These are phyloP conservation scores for Monosporascus ibericus DNA, from an alignment of 2,329 filamentous ascomycete species.

Conservation along the genomic window DNA sequence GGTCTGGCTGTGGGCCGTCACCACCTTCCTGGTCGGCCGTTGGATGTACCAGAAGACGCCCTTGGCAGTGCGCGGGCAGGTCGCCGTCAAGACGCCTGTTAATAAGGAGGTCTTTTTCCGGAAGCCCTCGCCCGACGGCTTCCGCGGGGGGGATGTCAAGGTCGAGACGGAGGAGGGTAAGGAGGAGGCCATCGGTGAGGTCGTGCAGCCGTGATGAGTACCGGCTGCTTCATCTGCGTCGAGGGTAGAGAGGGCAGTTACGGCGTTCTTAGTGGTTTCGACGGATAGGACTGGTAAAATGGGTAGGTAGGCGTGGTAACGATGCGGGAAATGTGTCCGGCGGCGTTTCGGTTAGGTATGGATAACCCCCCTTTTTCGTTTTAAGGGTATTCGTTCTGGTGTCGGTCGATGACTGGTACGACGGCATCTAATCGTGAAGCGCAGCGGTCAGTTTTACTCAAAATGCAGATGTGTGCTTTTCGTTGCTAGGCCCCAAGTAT, in stretches of 20 bases:
- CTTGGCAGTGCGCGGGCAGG: slow-evolving; percentile 8
- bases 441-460: no score
- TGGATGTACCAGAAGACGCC: slow-evolving; percentile 35
- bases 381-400: not conserved
- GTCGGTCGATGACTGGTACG: not conserved
- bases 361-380: not conserved
- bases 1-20: slow-evolving; percentile 62
- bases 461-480: no score
- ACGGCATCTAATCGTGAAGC: not conserved
- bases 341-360: not conserved
- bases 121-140: slow-evolving; percentile 5
- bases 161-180: slow-evolving; percentile 18
- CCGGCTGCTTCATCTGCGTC: slow-evolving; percentile 12
- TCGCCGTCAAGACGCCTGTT: slow-evolving; percentile 4
- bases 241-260: slow-evolving; percentile 1
- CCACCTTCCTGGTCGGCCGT: slow-evolving; percentile 46
- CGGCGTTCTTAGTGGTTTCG: no score
- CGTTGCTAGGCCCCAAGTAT: no score
- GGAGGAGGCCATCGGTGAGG: slow-evolving; percentile 23
- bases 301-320: no score
- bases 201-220: slow-evolving; percentile 15
- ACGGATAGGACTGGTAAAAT: no score
- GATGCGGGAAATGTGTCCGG: no score
- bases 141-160: slow-evolving; percentile 11
- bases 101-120: slow-evolving; percentile 19